Evolutionary conservation across 2,329 filamentous ascomycete species (phyloP), one percentile per base, ranked within the genome.

Genomic region (Hymenoscyphus fraxineus): DNA sequence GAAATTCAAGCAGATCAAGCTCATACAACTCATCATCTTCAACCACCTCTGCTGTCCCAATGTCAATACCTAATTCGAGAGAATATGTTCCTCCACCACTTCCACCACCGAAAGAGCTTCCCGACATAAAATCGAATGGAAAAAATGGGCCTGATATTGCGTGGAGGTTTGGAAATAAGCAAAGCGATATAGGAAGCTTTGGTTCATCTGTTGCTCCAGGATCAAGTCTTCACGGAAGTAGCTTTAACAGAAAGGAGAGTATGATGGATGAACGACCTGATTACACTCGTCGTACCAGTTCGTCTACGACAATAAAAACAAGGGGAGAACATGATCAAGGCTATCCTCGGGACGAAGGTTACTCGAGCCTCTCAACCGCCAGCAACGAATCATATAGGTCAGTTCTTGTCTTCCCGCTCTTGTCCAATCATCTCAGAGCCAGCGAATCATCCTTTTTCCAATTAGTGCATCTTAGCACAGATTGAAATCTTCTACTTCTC

Each of bases 31-130:
- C 69, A 16, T 66, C 64, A 15, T 75, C 78, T 63, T 76, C 80
- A 54, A 77, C 76, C 63, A 72, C 78, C 66, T 72, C 78, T 58
- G 76, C 80, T 67, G 81, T 81, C 67, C 83, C 85, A 69, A 86
- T 90, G 85, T 80, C 86, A 66, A 89, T 90, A 73, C 85, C 85
- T 59, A 81, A 83, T 73, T 80, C 82, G 65, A 80, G 82, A 72
- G 79, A 81, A 38, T 68, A 75, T n/a, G 59, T 71, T 60, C 87
- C 88, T 65, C 87, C 88, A 68, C 86, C 87, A 59, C 80, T 90
- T 71, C 88, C 87, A 70, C 88, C 88, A 64, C 84, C 87, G 61
- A 81, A 80, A 75, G 78, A 82, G 73, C 82, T 89, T 65, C 79
- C 80, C 69, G 83, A 85, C 75, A 80, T 83, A 63, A 86, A 83